Conservation (phyloP, 768 basidiomycete genomes). For the Roridomyces roridus region DNA sequence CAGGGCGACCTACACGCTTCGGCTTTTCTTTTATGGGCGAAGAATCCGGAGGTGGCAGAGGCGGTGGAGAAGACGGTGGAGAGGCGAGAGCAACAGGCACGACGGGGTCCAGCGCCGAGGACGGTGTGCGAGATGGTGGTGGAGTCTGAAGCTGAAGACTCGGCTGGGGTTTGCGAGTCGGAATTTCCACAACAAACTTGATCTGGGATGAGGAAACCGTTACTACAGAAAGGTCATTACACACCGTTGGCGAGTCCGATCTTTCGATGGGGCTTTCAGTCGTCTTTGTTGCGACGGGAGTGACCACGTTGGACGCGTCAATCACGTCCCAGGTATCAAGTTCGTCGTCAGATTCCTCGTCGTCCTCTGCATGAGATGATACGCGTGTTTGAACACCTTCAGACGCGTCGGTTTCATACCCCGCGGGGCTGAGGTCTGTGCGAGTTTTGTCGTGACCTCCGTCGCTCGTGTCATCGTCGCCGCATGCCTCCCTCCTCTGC, state of each 20-base stretch:
- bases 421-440: not conserved
- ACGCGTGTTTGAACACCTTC: not conserved
- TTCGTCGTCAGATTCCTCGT: slow-evolving; percentile 56
- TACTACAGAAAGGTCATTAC: not conserved
- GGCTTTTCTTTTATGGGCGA: slow-evolving; percentile 22
- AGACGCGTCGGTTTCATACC: not conserved
- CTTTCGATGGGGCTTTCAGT: not conserved
- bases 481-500: slow-evolving; percentile 53
- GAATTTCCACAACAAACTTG: not conserved
- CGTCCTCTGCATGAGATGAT: not conserved
- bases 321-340: slow-evolving; percentile 36
- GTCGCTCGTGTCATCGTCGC: slow-evolving; percentile 48
- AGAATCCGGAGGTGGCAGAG: slow-evolving; percentile 26
- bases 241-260: not conserved
- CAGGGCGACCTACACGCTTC: slow-evolving; percentile 16
- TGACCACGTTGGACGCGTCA: slow-evolving; percentile 17
- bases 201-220: not conserved
- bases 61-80: slow-evolving; percentile 29
- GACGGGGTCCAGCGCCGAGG: slow-evolving; percentile 30
- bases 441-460: not conserved
- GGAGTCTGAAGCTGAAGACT: slow-evolving; percentile 45
- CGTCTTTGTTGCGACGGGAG: not conserved
- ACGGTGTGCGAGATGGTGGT: slow-evolving; percentile 43
- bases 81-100: slow-evolving; percentile 24
- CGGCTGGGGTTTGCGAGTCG: not conserved